Base-by-base conservation (phyloP, 306 rosid genomes). In the Casuarina cunninghamiana region DNA sequence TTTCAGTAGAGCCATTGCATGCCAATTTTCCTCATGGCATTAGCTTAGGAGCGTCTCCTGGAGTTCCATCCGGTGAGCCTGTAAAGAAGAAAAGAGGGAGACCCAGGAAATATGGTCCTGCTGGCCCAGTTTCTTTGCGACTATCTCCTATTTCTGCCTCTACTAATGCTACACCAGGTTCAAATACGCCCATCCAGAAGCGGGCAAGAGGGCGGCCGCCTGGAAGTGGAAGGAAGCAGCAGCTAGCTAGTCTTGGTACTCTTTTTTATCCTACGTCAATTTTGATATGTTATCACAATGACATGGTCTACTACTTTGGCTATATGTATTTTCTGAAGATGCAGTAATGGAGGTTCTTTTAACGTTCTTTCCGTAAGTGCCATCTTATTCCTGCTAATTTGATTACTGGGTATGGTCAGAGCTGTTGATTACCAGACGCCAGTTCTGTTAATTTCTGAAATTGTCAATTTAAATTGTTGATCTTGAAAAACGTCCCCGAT, bases 211-310 rank as follows among this genome's bases (percentile, higher is more conserved):
- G 98, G 35, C 91, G 98, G 50, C 98, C 98, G 0, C 98, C 85
- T 16, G 98, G 98, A 75, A 86, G 84, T 78, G 98, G 99, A 61
- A 91, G 98, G 87, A 96, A 93, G 80, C 97, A 96, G 81, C 91
- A 90, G 67, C 81, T 96, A 75, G 94, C 97, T n/a, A 9, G 72
- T 54, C 89, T 96, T 75, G 99, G 97, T 95, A 86, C 71, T 44
- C 53, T 71, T 78, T 71, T 62, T n/a, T 55, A 26, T 50, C 38
- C 10, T 54, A 44, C 74, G 13, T 26, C 57, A 66, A 42, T 38
- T n/a, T 77, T 48, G 66, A 63, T 50, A 61, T 74, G 65, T 62
- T 75, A 43, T 62, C 19, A 62, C 32, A 26, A 26, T 26, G 32
- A 26, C 32, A 26, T 26, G 32, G 32, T 26, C 32, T 26, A 75